Base-by-base conservation (phyloP, 1,284 basidiomycete species). In the Tausonia pullulans region DNA sequence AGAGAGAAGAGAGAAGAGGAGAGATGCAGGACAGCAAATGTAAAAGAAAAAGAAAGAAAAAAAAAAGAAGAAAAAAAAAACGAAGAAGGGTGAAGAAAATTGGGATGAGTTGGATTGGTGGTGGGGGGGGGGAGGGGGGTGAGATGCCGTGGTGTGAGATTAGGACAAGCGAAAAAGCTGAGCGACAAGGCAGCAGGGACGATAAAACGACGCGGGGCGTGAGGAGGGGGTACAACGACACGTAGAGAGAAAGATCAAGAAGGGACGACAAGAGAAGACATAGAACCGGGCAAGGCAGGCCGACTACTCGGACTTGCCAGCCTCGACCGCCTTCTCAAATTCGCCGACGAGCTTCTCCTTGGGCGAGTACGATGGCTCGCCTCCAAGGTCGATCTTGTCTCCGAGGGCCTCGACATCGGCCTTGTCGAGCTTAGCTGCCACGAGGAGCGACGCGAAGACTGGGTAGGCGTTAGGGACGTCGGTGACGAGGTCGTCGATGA, bases 381-480 rank as follows among this genome's bases (percentile, higher is more conserved):
- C 71, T 40, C 70, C 69, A 9, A 73, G 70, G 40, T 65, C 61
- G 62, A 74, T 74, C 64, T 72, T 73, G n/a, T 68, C 64, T 11
- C 70, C 69, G 14, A 80, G 79, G 61, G 82, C 82, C 67, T 84
- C 82, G 69, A 88, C 82, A 69, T 76, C 77, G 67, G 79, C 78
- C 53, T 76, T 66, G 39, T 69, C 67, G 6, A 89, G 76, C 39
- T 80, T 80, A 27, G 87, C 80, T 54, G 83, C 84, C 72, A 83
- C 84, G 66, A 92, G 75, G 77, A 91, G 83, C 63, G 81, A 79
- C 8, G 85, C 89, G 74, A 92, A 85, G 61, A 86, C 82, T 67
- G 82, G 77, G 78, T 87, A 86, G 0, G 90, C 92, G 72, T 87
- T 87, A 4, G 93, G 93, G 67, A 87, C 88, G 74, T 97, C 92